A percentile compares a stretch with the other conserved stretches of the same genome.
Conservation (phyloP, 2,329 filamentous ascomycete genomes). For the Nothomitra cinnamomea region DNA sequence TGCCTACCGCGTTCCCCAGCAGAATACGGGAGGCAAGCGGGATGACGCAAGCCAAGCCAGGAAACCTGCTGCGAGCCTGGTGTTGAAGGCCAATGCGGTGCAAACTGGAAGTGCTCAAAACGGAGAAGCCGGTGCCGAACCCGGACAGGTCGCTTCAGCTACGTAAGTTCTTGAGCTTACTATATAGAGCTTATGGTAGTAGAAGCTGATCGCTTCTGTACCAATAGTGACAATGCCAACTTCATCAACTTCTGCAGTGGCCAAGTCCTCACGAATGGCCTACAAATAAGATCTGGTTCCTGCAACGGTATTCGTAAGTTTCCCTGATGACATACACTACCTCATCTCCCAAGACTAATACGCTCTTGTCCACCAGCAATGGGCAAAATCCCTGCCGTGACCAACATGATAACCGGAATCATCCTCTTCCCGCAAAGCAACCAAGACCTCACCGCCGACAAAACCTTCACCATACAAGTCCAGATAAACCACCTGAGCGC, state of each 20-base stretch:
- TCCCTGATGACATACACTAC: not conserved
- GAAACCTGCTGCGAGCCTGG: too few relatives aligned
- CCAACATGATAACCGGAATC: conserved; percentile 40
- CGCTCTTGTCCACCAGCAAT: conserved; percentile 25
- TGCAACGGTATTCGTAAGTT: conserved; percentile 25
- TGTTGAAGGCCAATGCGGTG: too few relatives aligned
- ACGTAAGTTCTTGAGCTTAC: too few relatives aligned
- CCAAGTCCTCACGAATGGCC: conserved; percentile 36
- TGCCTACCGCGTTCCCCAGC: too few relatives aligned
- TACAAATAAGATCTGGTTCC: conserved; percentile 31
- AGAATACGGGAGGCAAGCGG: too few relatives aligned
- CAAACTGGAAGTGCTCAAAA: too few relatives aligned
- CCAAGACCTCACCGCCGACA: conserved; percentile 27
- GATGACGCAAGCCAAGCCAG: too few relatives aligned
- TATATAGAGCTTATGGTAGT: too few relatives aligned
- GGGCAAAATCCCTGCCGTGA: conserved; percentile 39
- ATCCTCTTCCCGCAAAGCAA: conserved; percentile 36
- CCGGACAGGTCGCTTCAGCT: too few relatives aligned
- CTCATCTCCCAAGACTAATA: not conserved
- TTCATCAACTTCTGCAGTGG: conserved; percentile 44
- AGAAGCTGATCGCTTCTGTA: too few relatives aligned
- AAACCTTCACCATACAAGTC: conserved; percentile 35
- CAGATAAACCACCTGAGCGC: conserved; percentile 35
- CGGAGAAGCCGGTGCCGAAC: too few relatives aligned
- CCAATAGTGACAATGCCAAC: conserved; percentile 23